Base-by-base conservation (phyloP, 805 yeast species). In the Candida nemodendra region DNA sequence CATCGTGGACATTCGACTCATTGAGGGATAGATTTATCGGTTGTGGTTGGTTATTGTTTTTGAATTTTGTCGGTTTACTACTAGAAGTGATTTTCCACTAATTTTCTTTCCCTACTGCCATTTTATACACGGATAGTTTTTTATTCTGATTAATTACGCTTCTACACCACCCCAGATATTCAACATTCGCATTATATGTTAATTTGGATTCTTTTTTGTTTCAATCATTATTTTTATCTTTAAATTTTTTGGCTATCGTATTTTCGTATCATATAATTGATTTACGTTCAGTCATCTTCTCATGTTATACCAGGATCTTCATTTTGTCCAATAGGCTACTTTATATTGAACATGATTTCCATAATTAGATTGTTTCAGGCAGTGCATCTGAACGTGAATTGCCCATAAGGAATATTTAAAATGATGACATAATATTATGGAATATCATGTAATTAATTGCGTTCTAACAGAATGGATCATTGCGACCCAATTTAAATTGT, bases 1-100 rank as follows among this genome's bases (percentile, higher is more conserved):
- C 99, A 93, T 64, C 78, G 97, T 54, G 98, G 96, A 16, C 99
- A 93, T 65, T 81, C 97, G n/a, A 91, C 98, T 29, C 98, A 91
- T 69, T 90, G 62, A 58, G 18, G 24, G 4, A 14, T 17, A n/a
- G n/a, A n/a, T 29, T 13, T 9, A 17, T 29, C 11, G 24, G 11
- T 21, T 21, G 24, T 21, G 24, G 24, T 11, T 8, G 11, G 24
- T 14, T 14, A 23, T 25, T 25, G 18, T 15, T 16, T 18, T 24
- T 32, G 24, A 21, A 21, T 8, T 11, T 11, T 21, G 7, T 21
- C 11, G 24, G 24, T 21, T 21, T 21, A 21, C 24, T 21, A 21
- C 24, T 11, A 11, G 4, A 16, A 24, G 11, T 21, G 24, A 21
- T 21, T 21, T 7, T 7, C 24, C 24, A 21, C 11, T 21, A 21